Evolutionary conservation across 2,329 filamentous ascomycete genomes (phyloP).

Genomic region (Rhynchosporium agropyri): DNA sequence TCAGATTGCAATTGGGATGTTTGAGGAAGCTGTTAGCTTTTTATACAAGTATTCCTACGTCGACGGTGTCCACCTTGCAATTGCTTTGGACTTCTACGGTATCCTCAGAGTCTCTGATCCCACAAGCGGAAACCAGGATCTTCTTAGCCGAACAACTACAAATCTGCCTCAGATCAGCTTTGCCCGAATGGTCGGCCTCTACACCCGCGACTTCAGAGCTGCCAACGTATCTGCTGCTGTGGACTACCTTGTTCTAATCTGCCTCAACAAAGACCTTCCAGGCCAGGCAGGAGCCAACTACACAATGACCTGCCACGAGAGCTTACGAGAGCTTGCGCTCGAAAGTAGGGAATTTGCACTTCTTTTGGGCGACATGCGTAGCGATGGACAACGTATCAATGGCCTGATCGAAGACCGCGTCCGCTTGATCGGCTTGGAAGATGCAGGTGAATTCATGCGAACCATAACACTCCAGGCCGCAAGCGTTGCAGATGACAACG

Average conservation of each 20-base stretch:
- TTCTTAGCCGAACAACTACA: slow-evolving; percentile 66
- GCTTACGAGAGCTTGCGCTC: slow-evolving; percentile 89
- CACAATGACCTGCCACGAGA: slow-evolving; percentile 84
- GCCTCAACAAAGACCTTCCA: slow-evolving; percentile 82
- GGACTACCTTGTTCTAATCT: slow-evolving; percentile 90
- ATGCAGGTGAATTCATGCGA: slow-evolving; percentile 82
- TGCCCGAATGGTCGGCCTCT: slow-evolving; percentile 88
- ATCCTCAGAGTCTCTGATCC: slow-evolving; percentile 86
- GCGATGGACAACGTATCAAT: slow-evolving; percentile 80
- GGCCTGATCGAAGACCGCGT: slow-evolving; percentile 88
- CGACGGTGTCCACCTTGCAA: slow-evolving; percentile 91
- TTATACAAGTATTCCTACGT: slow-evolving; percentile 90
- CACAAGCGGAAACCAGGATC: slow-evolving; percentile 70
- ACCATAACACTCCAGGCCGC: slow-evolving; percentile 94
- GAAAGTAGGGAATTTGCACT: slow-evolving; percentile 96
- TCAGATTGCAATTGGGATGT: slow-evolving; percentile 87
- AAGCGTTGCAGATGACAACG: slow-evolving; percentile 90
- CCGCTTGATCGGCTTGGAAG: slow-evolving; percentile 75
- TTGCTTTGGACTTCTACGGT: slow-evolving; percentile 87
- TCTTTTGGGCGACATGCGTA: slow-evolving; percentile 86
- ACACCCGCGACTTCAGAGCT: slow-evolving; percentile 93
- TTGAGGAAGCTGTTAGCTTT: slow-evolving; percentile 89
- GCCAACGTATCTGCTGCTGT: slow-evolving; percentile 87
- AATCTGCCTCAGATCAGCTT: slow-evolving; percentile 87
- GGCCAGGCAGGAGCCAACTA: slow-evolving; percentile 77